Conservation (phyloP, 2,329 filamentous ascomycete species). For the Ophiostoma tasmaniense region DNA sequence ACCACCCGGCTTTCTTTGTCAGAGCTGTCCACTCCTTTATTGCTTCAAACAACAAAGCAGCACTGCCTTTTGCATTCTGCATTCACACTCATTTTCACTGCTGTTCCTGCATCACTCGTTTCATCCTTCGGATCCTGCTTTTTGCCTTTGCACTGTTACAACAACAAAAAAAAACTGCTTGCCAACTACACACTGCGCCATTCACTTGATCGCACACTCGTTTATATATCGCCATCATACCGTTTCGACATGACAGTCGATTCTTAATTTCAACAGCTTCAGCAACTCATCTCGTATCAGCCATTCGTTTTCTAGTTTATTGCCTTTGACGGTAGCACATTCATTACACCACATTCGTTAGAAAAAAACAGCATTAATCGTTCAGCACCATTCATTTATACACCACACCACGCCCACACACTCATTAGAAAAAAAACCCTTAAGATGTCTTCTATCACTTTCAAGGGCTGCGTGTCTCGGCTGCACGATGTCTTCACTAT, state of each 20-base stretch:
- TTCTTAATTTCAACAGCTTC: neutral
- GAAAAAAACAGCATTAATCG: constrained; percentile 16
- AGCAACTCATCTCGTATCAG: neutral
- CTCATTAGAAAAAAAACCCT: constrained; percentile 10
- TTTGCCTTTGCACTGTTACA: neutral
- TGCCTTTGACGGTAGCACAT: neutral
- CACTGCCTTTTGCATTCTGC: neutral
- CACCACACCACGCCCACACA: no score
- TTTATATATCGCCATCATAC: neutral
- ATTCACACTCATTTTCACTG: neutral
- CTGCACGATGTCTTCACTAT: constrained; percentile 36
- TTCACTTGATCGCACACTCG: neutral
- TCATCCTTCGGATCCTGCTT: neutral
- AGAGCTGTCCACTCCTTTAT: constrained; percentile 1
- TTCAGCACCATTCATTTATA: constrained; percentile 1
- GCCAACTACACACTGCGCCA: neutral
- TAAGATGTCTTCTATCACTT: constrained; percentile 27
- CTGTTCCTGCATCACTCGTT: constrained; percentile 4
- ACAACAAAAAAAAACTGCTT: neutral
- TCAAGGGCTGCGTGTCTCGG: constrained; percentile 37
- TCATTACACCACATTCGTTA: constrained; percentile 4
- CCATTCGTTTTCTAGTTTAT: constrained; percentile 1
- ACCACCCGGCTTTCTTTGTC: constrained; percentile 3
- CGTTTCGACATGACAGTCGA: neutral
- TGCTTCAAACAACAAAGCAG: neutral